Evolutionary conservation across 2,329 filamentous ascomycete species (phyloP), one percentile per base, ranked within the genome.

Genomic region (Acarospora socialis): DNA sequence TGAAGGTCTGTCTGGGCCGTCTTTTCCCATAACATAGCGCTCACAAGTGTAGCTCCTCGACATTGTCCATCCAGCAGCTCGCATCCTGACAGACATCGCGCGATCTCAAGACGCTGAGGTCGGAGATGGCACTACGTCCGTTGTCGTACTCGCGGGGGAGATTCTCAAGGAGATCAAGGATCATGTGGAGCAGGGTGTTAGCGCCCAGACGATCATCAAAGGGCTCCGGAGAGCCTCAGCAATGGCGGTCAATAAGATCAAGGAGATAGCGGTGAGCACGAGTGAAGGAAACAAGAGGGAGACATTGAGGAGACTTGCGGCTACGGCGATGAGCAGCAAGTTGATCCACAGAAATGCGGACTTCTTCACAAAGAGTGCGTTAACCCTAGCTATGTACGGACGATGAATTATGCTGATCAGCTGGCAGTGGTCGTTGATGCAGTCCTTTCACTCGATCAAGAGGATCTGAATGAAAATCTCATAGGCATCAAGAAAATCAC

Each of bases 51-150:
- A 90, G 82, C 80, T 98, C 34, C 80, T 98, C 55, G 90, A 98
- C 56, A 95, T 98, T 50, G 82, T 98, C 41, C 90, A 98, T 65
- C 90, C 90, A 46, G 90, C 90, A 46, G 90, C 90, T 48, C 78
- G 86, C 57, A 90, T 98, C 56, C 80, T 98, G 51, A 92, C 90
- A 57, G 90, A 98, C 56, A 98, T 98, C 53, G 87, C 90, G 43
- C 78, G 90, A 61, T 95, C 87, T 54, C 90, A 98, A 77, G 90
- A 98, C 58, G 90, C 90, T 46, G 90, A 98, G 67, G 90, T 98
- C 36, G 90, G 90, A 49, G 90, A 98, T 54, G 90, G 90, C 49
- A 98, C 90, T 35, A 98, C 90, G 15, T 94, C 86, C 3, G 90
- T 98, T 14, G 90, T 98, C 28, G 87, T 98, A 16, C 63, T 98